Percentiles rank a stretch among this genome's conserved stretches.
Conservation (phyloP, 306 rosid genomes). For the Malus sylvestris region DNA sequence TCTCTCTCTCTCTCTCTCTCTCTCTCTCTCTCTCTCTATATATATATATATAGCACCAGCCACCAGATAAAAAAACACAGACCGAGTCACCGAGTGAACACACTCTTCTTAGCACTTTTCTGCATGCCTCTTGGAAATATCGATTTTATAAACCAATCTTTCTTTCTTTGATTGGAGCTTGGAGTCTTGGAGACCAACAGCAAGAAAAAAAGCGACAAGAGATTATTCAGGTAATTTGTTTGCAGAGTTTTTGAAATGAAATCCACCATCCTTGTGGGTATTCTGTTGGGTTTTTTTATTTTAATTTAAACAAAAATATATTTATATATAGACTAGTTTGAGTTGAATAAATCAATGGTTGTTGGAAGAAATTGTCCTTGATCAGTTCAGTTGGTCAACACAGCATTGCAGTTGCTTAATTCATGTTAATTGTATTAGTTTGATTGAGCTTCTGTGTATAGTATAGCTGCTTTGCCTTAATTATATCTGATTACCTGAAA, state of each 20-base stretch:
- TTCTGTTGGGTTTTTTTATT: background rate
- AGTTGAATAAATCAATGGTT: too few relatives aligned
- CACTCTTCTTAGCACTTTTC: background rate
- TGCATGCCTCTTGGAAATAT: background rate
- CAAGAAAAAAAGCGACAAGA: background rate
- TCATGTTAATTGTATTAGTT: too few relatives aligned
- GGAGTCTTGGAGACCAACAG: background rate
- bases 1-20: too few relatives aligned
- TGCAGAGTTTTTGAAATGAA: background rate
- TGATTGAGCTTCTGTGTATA: background rate
- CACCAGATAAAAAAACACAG: background rate
- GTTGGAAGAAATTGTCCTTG: too few relatives aligned
- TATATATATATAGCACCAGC: background rate
- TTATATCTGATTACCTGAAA: background rate
- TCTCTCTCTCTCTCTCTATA: too few relatives aligned
- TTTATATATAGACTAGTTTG: background rate
- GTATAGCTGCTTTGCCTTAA: background rate
- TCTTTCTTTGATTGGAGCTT: background rate
- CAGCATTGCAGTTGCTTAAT: too few relatives aligned
- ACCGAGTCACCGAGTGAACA: background rate
- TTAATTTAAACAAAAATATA: background rate
- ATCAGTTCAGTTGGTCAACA: too few relatives aligned
- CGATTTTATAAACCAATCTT: background rate
- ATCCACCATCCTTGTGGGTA: background rate
- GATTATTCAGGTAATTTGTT: background rate